phyloP scores from a whole-genome alignment of 257 asterid species.

The Solanum chilense region DNA sequence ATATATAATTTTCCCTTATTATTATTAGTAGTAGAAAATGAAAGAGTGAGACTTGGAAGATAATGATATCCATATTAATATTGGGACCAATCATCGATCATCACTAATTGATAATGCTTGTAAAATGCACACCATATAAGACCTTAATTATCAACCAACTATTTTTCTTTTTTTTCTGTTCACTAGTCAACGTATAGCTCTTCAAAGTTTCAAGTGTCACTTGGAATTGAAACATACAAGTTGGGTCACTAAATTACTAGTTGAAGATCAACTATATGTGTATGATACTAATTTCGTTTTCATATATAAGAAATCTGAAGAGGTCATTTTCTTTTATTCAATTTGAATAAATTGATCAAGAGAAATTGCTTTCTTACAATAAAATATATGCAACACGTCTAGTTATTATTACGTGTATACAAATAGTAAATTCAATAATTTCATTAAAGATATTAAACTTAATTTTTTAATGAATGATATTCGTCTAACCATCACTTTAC shows the following conservation, averaged over 20 bases:
- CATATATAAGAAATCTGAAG: not conserved
- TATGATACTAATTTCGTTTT: not conserved
- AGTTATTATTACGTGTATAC: not conserved
- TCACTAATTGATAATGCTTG: not conserved
- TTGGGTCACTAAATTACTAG: not conserved
- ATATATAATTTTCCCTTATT: too few species aligned
- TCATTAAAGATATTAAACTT: not conserved
- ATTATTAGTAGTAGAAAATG: too few species aligned
- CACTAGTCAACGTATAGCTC: not conserved
- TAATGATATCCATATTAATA: not conserved
- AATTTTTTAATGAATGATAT: not conserved
- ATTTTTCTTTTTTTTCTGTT: not conserved
- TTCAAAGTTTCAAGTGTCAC: not conserved
- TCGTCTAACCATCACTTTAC: too few species aligned
- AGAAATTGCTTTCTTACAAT: accelerated
- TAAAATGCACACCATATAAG: not conserved
- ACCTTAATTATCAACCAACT: not conserved
- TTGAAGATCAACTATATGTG: not conserved
- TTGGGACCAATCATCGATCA: not conserved
- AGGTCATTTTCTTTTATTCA: not conserved
- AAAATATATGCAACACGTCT: not conserved
- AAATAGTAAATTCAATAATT: not conserved
- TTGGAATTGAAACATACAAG: not conserved
- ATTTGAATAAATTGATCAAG: not conserved
- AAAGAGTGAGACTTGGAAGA: too few species aligned